Percentiles rank a stretch among this genome's conserved stretches.
phyloP scores from a whole-genome alignment of 352 stramenopile genomes.

The Phytophthora pluvialis region DNA sequence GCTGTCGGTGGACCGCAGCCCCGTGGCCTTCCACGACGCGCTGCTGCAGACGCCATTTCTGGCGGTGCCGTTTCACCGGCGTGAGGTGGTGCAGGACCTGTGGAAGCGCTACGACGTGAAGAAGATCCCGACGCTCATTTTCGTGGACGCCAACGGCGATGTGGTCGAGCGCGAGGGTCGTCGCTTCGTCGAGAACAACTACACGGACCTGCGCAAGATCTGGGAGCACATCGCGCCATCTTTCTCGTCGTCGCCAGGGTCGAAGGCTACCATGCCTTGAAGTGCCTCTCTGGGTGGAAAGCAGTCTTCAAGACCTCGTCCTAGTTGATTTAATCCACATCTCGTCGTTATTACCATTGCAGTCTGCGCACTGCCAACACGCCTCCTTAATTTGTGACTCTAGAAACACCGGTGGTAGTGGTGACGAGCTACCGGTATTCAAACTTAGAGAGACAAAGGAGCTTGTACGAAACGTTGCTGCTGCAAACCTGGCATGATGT shows the following conservation, averaged over 20 bases:
- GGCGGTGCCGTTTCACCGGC: slow-evolving; percentile 58
- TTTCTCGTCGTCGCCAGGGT: slow-evolving; percentile 12
- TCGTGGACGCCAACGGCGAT: slow-evolving; percentile 66
- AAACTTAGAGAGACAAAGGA: too few relatives aligned
- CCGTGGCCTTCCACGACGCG: slow-evolving; percentile 59
- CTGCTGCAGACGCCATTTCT: slow-evolving; percentile 69
- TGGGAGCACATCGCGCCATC: slow-evolving; percentile 53
- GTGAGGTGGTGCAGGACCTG: slow-evolving; percentile 58
- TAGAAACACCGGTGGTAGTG: too few relatives aligned
- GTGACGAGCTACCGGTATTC: too few relatives aligned
- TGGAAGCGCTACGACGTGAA: slow-evolving; percentile 76
- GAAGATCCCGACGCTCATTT: slow-evolving; percentile 73
- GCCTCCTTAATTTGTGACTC: too few relatives aligned
- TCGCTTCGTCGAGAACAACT: slow-evolving; percentile 67
- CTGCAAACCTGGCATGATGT: too few relatives aligned
- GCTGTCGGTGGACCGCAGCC: slow-evolving; percentile 63
- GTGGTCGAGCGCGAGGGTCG: slow-evolving; percentile 70
- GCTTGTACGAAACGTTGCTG: too few relatives aligned
- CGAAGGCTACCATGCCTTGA: slow-evolving; percentile 41
- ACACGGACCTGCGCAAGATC: slow-evolving; percentile 64
- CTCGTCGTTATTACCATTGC: background rate
- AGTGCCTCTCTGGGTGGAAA: background rate
- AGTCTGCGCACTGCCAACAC: too few relatives aligned
- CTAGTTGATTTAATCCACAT: slow-evolving; percentile 2
- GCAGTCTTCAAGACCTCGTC: background rate